A percentile compares a stretch with the other conserved stretches of the same genome.
These are phyloP conservation scores for Aureobasidium sp. DNA, from an alignment of 2,329 filamentous ascomycete genomes.

Conservation along the genomic window DNA sequence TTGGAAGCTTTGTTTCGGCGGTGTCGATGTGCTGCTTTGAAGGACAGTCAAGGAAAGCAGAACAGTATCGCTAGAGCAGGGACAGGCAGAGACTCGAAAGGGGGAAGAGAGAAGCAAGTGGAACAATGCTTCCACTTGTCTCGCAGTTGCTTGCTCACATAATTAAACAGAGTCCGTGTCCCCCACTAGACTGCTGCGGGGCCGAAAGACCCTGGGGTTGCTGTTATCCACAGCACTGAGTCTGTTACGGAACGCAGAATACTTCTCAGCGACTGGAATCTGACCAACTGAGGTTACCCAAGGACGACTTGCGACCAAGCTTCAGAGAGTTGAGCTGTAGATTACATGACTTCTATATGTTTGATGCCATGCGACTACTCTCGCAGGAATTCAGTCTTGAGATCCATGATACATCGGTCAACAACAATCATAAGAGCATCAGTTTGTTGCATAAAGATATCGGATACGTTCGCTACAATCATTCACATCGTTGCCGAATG, in stretches of 20 bases:
- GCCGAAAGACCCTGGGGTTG: conserved; percentile 4
- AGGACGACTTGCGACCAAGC: not conserved
- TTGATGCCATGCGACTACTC: no score
- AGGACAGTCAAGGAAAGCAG: no score
- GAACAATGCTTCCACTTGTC: conserved; percentile 10
- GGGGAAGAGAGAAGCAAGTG: not conserved
- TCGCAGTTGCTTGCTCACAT: conserved; percentile 5
- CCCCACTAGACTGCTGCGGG: conserved; percentile 1
- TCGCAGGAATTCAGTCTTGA: not conserved
- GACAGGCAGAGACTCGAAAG: not conserved
- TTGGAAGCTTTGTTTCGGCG: not conserved
- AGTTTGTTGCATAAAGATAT: not conserved
- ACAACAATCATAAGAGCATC: not conserved
- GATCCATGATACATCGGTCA: no score
- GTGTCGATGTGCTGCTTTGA: not conserved
- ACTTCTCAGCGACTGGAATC: not conserved
- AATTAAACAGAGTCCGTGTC: conserved; percentile 13
- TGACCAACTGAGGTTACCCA: not conserved
- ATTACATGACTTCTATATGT: not conserved
- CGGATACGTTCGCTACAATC: not conserved
- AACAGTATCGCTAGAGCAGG: no score
- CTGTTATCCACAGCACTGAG: not conserved
- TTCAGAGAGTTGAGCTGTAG: not conserved
- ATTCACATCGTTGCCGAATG: not conserved
- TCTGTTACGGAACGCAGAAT: not conserved